phyloP scores from a whole-genome alignment of 768 basidiomycete genomes.

The Tubosaeta sp. region DNA sequence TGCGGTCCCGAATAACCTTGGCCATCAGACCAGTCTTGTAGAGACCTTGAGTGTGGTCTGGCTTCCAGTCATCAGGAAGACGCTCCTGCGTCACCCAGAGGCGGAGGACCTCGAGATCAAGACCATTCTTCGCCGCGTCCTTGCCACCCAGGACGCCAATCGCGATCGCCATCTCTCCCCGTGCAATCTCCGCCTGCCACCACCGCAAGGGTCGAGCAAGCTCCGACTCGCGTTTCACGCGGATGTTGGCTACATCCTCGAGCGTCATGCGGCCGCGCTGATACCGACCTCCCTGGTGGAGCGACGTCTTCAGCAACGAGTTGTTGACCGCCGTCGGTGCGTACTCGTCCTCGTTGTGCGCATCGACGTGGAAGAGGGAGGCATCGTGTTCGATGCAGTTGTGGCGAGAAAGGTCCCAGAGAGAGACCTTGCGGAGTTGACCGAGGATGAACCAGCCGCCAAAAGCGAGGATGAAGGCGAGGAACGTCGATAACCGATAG shows the following conservation, averaged over 20 bases:
- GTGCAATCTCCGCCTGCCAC: slow-evolving; percentile 55
- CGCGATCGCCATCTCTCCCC: slow-evolving; percentile 64
- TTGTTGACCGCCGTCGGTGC: slow-evolving; percentile 44
- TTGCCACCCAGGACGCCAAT: slow-evolving; percentile 44
- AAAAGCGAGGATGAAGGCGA: slow-evolving; percentile 46
- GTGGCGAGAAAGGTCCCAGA: slow-evolving; percentile 43
- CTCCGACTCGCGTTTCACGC: slow-evolving; percentile 46
- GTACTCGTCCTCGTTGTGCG: slow-evolving; percentile 40
- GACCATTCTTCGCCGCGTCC: slow-evolving; percentile 35
- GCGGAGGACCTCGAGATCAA: slow-evolving; percentile 44
- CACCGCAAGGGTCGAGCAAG: slow-evolving; percentile 34
- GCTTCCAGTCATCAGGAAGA: slow-evolving; percentile 40
- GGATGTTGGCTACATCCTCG: slow-evolving; percentile 42
- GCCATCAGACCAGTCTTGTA: slow-evolving; percentile 22
- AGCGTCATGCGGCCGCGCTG: slow-evolving; percentile 27
- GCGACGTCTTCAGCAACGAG: slow-evolving; percentile 37
- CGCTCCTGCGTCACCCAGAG: slow-evolving; percentile 53
- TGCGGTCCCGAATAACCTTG: slow-evolving; percentile 25
- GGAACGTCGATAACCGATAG: slow-evolving; percentile 45
- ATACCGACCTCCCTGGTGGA: slow-evolving; percentile 32
- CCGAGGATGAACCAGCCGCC: slow-evolving; percentile 45
- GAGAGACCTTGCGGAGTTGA: slow-evolving; percentile 32
- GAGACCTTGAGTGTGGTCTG: slow-evolving; percentile 32
- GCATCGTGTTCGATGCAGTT: slow-evolving; percentile 56
- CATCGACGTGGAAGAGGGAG: slow-evolving; percentile 48